Base-by-base conservation (phyloP, 1,284 basidiomycete genomes). In the Sanghuangporus weigelae region DNA sequence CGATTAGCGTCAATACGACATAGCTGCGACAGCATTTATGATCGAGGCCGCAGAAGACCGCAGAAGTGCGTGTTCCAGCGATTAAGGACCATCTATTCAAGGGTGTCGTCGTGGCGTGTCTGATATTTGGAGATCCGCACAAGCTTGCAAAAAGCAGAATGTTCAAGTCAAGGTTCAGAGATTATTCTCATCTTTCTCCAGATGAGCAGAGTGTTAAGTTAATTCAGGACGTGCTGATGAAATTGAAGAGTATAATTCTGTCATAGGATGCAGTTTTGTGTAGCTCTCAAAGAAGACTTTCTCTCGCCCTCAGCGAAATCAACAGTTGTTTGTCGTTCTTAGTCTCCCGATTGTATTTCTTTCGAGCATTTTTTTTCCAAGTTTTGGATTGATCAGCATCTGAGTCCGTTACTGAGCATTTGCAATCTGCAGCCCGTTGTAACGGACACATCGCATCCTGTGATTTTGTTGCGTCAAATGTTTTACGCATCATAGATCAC, bases 51-150 rank as follows among this genome's bases (percentile, higher is more conserved):
- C 53, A n/a, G 36, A 3, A 26, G 26, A 26, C 26, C 26, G 26
- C 26, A 26, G 26, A 38, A 54, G 26, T 1, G 1, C 1, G 12
- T 7, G 12, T 38, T 7, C 44, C 56, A 7, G 48, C 46, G 12
- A 51, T 26, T 12, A 63, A 59, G 62, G 62, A 56, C n/a, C 16
- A 63, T 11, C 14, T 26, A 1, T 63, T 39, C 31, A 53, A 19
- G 31, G 57, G 59, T 23, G 57, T 63, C 26, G 57, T 59, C 2
- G 26, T 63, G n/a, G 40, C 5, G 8, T 63, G 62, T 54, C 39
- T 63, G 62, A 48, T 19, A 4, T 62, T 48, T 21, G 42, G 55
- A 23, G 40, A 42, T 8, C n/a, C 40, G 1, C 3, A 4, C 16
- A 35, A 19, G 16, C 6, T 36, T 2, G 11, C 53, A n/a, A 54